These are phyloP conservation scores for Dipteronia sinensis DNA, from an alignment of 345 rosid species.

Conservation along the genomic window DNA sequence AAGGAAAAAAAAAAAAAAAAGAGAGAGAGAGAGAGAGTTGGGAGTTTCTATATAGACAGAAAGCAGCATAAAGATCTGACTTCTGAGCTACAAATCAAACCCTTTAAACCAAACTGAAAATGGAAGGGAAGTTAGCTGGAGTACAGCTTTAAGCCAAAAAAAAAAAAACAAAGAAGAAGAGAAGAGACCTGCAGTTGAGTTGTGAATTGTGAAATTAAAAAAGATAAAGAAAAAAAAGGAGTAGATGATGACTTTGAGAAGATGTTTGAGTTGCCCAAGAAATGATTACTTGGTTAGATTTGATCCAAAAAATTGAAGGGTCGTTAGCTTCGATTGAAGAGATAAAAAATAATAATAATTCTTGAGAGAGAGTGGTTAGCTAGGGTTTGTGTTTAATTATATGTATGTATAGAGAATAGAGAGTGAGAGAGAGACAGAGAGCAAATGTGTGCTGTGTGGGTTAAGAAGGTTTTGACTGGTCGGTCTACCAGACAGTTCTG, in stretches of 20 bases:
- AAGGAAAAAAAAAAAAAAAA: neutral
- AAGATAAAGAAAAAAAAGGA: constrained; percentile 13
- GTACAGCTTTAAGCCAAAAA: constrained; percentile 3
- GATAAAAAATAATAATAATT: neutral
- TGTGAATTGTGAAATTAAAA: no score
- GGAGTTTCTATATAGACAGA: constrained; percentile 14
- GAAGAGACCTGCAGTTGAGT: constrained; percentile 35
- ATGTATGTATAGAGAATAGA: neutral
- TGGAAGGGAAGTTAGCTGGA: constrained; percentile 21
- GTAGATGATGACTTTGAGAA: constrained; percentile 53
- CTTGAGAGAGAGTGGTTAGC: neutral
- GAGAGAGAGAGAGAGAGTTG: neutral
- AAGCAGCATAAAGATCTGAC: constrained; percentile 1
- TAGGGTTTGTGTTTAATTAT: constrained; percentile 13
- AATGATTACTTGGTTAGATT: constrained; percentile 3
- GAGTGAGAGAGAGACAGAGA: neutral
- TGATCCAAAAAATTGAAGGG: constrained; percentile 43
- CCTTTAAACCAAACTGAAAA: constrained; percentile 1
- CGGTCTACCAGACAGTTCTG: constrained; percentile 76
- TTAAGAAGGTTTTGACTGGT: constrained; percentile 64
- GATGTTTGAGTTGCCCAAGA: constrained; percentile 30
- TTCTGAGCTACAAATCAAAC: constrained; percentile 32
- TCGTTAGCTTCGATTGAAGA: constrained; percentile 30
- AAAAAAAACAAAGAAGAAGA: neutral
- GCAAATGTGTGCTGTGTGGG: no score